Base-by-base conservation (phyloP, 441 rosid genomes). In the Biscutella laevigata region DNA sequence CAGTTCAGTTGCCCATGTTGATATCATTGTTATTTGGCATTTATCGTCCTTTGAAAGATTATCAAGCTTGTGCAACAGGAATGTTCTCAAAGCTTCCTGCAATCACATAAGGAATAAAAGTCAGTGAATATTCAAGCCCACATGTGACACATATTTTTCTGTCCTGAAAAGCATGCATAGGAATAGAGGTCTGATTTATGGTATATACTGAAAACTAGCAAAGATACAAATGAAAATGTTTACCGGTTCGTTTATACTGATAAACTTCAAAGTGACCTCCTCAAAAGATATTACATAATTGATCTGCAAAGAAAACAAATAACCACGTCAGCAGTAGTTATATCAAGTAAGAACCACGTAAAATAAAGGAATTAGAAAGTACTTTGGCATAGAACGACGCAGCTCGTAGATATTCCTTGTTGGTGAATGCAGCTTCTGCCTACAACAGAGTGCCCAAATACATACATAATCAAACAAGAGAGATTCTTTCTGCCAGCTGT, bases 81-180 rank as follows among this genome's bases (percentile, higher is more conserved):
- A 89, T 36, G 96, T 94, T 74, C 94, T 85, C 76, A 94, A 74
- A 79, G 97, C 90, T 76, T 94, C 99, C 99, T 94, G 82, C 66
- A n/a, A 72, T 64, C 36, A 57, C 66, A 54, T 36, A 71, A 53
- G 67, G 26, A 51, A 25, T 20, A 44, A 7, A 43, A 50, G 27
- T n/a, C n/a, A n/a, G n/a, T n/a, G n/a, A n/a, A n/a, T n/a, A 26
- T 42, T 35, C 21, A 42, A 57, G 33, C 48, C 46, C 41, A 42
- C 21, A 57, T 33, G 28, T 29, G 41, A 57, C 20, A 34, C 39
- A 10, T 27, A 27, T 29, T n/a, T 35, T 36, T 38, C 45, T 57
- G 33, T 51, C 29, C 42, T 21, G 14, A 29, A 39, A 13, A 55
- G 22, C 48, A 36, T 22, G 7, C 44, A 39, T 7, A 14, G 34